Conservation (phyloP, 441 rosid genomes). For the Aquilaria agallochum region DNA sequence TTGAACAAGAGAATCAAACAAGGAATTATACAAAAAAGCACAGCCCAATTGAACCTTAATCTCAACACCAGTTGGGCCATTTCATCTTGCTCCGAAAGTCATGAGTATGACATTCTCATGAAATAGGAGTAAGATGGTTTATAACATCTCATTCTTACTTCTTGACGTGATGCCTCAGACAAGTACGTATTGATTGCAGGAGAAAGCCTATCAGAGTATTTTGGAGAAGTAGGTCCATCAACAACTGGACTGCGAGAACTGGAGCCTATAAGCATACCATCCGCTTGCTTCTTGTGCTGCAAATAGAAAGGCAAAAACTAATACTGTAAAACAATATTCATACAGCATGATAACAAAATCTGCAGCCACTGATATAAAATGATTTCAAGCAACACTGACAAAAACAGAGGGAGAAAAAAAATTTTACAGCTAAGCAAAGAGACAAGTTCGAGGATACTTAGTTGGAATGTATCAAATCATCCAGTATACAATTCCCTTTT, state of each 20-base stretch:
- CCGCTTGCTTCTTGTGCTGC: conserved; percentile 93
- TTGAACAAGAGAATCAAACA: too few species aligned
- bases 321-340: conserved; percentile 7
- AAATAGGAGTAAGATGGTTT: background rate
- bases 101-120: background rate
- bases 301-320: conserved; percentile 20
- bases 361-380: background rate
- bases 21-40: too few species aligned
- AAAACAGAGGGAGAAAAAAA: too few species aligned
- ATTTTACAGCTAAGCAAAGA: too few species aligned
- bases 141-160: conserved; percentile 75
- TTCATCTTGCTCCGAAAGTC: background rate
- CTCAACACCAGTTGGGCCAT: too few species aligned
- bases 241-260: conserved; percentile 88
- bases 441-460: too few species aligned
- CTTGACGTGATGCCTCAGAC: conserved; percentile 99
- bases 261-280: conserved; percentile 86
- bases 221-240: conserved; percentile 90
- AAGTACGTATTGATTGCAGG: conserved; percentile 91
- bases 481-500: too few species aligned
- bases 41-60: too few species aligned
- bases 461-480: too few species aligned
- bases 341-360: background rate
- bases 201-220: conserved; percentile 97
- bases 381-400: background rate